Conservation (phyloP, 1,139 yeast species). For the Candida tetrigidarum region DNA sequence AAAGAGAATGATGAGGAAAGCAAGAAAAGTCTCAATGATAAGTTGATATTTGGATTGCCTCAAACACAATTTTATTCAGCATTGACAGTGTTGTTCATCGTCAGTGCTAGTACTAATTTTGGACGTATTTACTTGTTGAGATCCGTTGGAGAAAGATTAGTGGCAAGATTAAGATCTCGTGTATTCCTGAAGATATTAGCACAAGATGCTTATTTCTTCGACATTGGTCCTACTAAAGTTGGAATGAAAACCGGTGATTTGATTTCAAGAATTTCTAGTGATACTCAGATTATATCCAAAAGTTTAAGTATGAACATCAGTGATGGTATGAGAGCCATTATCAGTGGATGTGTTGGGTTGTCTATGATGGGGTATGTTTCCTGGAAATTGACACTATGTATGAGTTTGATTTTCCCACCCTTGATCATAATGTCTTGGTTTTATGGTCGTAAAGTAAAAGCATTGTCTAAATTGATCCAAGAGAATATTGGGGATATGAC, state of each 20-base stretch:
- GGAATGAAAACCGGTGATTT: conserved; percentile 87
- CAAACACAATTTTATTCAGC: conserved; percentile 39
- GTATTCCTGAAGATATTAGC: conserved; percentile 76
- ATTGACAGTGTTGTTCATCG: conserved; percentile 52
- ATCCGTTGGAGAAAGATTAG: conserved; percentile 82
- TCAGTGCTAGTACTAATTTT: conserved; percentile 80
- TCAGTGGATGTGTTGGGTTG: conserved; percentile 78
- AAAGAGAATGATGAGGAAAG: conserved; percentile 22
- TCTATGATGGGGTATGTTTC: conserved; percentile 93
- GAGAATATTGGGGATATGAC: conserved; percentile 86
- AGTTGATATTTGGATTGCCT: conserved; percentile 35
- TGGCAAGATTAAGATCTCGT: conserved; percentile 77
- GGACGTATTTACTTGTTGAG: conserved; percentile 78
- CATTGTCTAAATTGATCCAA: conserved; percentile 76
- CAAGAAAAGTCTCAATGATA: conserved; percentile 7
- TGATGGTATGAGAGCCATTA: conserved; percentile 83
- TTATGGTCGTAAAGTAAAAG: conserved; percentile 81
- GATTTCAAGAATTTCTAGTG: conserved; percentile 85
- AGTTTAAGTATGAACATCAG: conserved; percentile 89
- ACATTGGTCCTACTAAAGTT: conserved; percentile 59
- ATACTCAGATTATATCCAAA: conserved; percentile 87
- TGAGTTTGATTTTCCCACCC: conserved; percentile 83
- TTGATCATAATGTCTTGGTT: conserved; percentile 72
- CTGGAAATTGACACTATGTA: conserved; percentile 73
- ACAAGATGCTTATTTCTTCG: conserved; percentile 93